These are phyloP conservation scores for Brassica hybrid DNA, from an alignment of 441 rosid species.

Conservation along the genomic window DNA sequence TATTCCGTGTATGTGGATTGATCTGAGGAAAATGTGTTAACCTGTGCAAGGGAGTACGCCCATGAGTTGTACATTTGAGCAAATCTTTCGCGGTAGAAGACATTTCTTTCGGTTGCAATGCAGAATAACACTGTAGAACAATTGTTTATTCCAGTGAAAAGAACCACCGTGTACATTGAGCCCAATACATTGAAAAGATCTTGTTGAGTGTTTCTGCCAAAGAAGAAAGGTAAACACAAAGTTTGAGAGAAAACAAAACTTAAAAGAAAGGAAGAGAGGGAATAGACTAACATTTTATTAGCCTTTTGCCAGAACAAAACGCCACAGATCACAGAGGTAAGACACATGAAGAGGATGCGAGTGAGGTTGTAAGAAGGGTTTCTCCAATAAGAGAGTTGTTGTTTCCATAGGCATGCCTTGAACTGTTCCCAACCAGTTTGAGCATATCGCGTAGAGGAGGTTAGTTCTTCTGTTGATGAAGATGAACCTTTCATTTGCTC, in stretches of 20 bases:
- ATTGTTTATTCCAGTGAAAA: constrained; percentile 66
- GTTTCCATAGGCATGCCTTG: constrained; percentile 64
- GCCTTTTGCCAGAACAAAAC: constrained; percentile 69
- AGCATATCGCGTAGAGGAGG: constrained; percentile 45
- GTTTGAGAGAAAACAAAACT: background rate
- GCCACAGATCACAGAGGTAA: constrained; percentile 56
- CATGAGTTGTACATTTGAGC: constrained; percentile 72
- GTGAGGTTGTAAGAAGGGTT: constrained; percentile 67
- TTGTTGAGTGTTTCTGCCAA: constrained; percentile 61
- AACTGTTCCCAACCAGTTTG: constrained; percentile 53
- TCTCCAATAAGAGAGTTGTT: constrained; percentile 76
- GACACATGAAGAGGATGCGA: constrained; percentile 49
- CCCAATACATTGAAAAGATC: constrained; percentile 62
- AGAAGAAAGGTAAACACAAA: constrained; percentile 5
- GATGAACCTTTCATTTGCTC: constrained; percentile 23
- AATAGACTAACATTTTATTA: constrained; percentile 52
- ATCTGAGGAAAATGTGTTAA: constrained; percentile 8
- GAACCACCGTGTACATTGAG: constrained; percentile 51
- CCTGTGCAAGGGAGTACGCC: constrained; percentile 78
- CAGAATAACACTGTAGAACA: constrained; percentile 59
- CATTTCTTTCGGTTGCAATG: constrained; percentile 59
- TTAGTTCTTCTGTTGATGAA: constrained; percentile 31
- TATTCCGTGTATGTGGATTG: background rate
- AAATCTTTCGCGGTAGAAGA: constrained; percentile 68
- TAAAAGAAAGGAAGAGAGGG: constrained; percentile 13